phyloP scores from a whole-genome alignment of 352 stramenopile genomes.

The Pythium plurisporium region DNA sequence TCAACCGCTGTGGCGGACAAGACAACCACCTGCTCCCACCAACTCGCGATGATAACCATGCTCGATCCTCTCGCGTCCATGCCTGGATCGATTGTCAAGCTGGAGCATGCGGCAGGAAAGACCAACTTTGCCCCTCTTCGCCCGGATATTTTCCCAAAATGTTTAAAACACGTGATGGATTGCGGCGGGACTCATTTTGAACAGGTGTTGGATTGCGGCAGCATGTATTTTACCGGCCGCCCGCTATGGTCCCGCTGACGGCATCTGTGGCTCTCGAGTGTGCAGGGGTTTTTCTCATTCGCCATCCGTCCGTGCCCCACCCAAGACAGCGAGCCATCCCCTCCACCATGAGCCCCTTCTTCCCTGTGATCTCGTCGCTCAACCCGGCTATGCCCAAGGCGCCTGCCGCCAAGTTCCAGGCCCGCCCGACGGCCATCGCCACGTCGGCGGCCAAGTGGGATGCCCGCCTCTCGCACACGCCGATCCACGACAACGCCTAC shows the following conservation, averaged over 20 bases:
- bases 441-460: slow-evolving; percentile 83
- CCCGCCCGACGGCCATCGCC: slow-evolving; percentile 48
- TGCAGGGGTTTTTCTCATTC: slow-evolving; percentile 35
- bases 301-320: slow-evolving; percentile 56
- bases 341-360: slow-evolving; percentile 65
- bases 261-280: slow-evolving; percentile 12
- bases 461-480: slow-evolving; percentile 70
- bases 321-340: slow-evolving; percentile 14
- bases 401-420: slow-evolving; percentile 35
- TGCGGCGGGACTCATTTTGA: too few species aligned
- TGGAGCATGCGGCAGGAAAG: slow-evolving; percentile 5
- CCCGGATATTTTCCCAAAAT: background rate
- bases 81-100: background rate
- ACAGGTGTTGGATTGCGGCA: slow-evolving; percentile 19
- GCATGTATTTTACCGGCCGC: slow-evolving; percentile 27
- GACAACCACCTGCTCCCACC: background rate
- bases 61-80: too few species aligned
- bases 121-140: background rate
- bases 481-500: slow-evolving; percentile 87
- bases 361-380: slow-evolving; percentile 68
- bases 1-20: background rate
- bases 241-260: slow-evolving; percentile 15
- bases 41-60: too few species aligned
- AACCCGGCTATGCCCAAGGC: slow-evolving; percentile 53
- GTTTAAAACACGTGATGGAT: too few species aligned